Evolutionary conservation across 148 eudicot species (phyloP).

Genomic region (Nepenthes mirabilis): DNA sequence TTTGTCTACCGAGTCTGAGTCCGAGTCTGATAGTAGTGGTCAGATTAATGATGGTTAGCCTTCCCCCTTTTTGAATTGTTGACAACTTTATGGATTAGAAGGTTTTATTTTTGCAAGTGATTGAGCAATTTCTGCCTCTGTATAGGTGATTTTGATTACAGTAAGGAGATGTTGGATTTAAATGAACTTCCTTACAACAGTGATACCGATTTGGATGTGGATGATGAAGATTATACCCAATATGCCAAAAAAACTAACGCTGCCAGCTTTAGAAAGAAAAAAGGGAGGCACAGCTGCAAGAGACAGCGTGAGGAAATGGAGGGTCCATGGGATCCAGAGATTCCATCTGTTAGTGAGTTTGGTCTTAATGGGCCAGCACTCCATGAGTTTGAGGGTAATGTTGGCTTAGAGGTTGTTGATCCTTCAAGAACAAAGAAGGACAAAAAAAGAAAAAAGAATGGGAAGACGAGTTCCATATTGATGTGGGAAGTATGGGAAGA

Average conservation of each 20-base stretch:
- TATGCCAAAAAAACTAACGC: conserved; percentile 1
- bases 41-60: conserved; percentile 10
- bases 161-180: conserved; percentile 10
- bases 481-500: conserved; percentile 82
- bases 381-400: not conserved
- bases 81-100: not conserved
- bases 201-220: conserved; percentile 5
- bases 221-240: conserved; percentile 7
- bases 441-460: conserved; percentile 26
- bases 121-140: not conserved
- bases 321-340: not conserved
- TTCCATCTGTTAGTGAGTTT: not conserved
- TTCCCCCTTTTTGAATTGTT: not conserved
- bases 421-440: conserved; percentile 11
- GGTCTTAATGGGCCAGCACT: too few relatives aligned
- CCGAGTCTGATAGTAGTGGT: conserved; percentile 6
- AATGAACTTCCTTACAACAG: conserved; percentile 10
- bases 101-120: not conserved
- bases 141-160: conserved; percentile 14
- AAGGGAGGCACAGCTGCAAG: not conserved
- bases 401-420: conserved; percentile 16
- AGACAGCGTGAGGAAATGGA: conserved; percentile 2
- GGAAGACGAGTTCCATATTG: conserved; percentile 19
- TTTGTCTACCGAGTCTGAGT: not conserved
- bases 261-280: not conserved